Conservation (phyloP, 2,329 filamentous ascomycete genomes). For the Volutella citrinella region DNA sequence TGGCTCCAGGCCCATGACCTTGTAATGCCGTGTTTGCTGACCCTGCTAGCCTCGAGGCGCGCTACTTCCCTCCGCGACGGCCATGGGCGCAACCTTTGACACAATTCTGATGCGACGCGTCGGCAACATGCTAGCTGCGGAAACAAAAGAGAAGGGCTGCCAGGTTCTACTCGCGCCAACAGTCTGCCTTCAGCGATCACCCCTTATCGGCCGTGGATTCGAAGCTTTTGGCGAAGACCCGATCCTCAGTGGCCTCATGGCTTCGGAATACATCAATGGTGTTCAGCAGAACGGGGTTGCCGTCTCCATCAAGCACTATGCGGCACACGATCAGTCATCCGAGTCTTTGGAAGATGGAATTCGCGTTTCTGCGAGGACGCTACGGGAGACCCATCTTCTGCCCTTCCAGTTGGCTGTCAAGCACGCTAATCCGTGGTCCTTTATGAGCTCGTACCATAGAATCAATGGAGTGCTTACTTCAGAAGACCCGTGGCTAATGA, state of each 20-base stretch:
- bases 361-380: constrained; percentile 16
- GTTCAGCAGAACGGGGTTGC: constrained; percentile 37
- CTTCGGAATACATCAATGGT: constrained; percentile 30
- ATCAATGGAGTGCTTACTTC: constrained; percentile 38
- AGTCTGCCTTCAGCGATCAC: constrained; percentile 40
- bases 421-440: constrained; percentile 34
- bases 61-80: constrained; percentile 25
- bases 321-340: constrained; percentile 36
- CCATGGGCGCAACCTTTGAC: constrained; percentile 62
- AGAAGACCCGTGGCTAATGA: constrained; percentile 16
- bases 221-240: constrained; percentile 41
- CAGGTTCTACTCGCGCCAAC: constrained; percentile 52
- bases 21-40: no score
- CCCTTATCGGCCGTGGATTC: constrained; percentile 40
- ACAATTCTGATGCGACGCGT: constrained; percentile 52
- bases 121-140: constrained; percentile 56
- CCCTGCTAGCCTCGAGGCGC: constrained; percentile 38
- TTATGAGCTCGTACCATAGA: constrained; percentile 30
- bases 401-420: constrained; percentile 38
- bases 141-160: constrained; percentile 54
- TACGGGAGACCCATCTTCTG: constrained; percentile 25
- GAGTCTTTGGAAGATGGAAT: constrained; percentile 22
- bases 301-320: constrained; percentile 41
- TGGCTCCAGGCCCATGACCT: no score
- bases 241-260: constrained; percentile 36